phyloP scores from a whole-genome alignment of 345 rosid genomes.

The Citrus glauca region DNA sequence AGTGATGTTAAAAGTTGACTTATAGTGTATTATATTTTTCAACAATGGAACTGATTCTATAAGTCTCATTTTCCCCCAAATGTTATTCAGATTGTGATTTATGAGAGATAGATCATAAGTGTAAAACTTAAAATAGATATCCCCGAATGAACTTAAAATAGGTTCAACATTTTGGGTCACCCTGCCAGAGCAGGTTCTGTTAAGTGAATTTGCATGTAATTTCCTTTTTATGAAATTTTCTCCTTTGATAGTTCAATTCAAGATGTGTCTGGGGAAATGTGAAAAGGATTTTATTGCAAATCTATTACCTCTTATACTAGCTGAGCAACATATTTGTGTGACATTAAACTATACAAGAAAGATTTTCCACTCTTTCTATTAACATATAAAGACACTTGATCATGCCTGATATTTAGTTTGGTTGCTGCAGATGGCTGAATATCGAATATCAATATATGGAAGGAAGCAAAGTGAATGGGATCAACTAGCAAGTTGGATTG shows the following conservation, averaged over 20 bases:
- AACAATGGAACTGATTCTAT: background rate
- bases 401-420: constrained; percentile 14
- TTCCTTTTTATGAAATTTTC: background rate
- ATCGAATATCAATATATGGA: constrained; percentile 94
- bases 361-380: background rate
- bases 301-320: background rate
- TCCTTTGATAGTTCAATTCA: background rate
- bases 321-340: background rate
- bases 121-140: background rate
- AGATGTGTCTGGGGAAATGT: background rate
- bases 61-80: background rate
- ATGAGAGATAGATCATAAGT: background rate
- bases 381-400: background rate
- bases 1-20: background rate
- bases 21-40: background rate
- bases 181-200: background rate
- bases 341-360: background rate
- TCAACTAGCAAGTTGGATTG: constrained; percentile 98
- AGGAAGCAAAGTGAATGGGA: constrained; percentile 99
- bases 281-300: background rate
- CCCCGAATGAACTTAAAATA: background rate
- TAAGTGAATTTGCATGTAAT: background rate
- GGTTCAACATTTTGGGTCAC: background rate
- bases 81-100: background rate
- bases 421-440: constrained; percentile 91